phyloP scores from a whole-genome alignment of 2,329 filamentous ascomycete genomes.

The Neopestalotiopsis sp. region DNA sequence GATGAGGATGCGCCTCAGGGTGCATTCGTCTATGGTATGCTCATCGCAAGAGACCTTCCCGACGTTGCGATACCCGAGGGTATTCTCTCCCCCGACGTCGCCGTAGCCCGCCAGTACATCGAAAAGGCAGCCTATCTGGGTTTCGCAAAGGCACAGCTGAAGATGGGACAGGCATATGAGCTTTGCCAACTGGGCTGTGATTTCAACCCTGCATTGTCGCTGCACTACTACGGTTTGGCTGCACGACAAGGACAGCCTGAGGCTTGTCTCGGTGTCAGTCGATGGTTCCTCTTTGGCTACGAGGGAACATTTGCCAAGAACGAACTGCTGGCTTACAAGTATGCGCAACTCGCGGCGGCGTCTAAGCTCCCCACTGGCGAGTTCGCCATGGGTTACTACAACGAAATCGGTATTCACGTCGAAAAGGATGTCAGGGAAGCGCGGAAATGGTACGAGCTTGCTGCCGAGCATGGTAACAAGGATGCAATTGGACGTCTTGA shows the following conservation, averaged over 20 bases:
- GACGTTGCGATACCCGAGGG: constrained; percentile 80
- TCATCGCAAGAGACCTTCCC: constrained; percentile 87
- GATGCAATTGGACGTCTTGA: constrained; percentile 85
- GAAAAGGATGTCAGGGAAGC: constrained; percentile 84
- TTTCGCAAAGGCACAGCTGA: constrained; percentile 94
- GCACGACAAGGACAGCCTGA: constrained; percentile 91
- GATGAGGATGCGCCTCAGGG: constrained; percentile 98
- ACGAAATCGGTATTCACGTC: constrained; percentile 94
- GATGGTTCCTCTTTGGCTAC: constrained; percentile 97
- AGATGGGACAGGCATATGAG: constrained; percentile 97
- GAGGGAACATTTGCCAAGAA: constrained; percentile 94
- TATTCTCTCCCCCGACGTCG: constrained; percentile 73
- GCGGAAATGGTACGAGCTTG: constrained; percentile 86
- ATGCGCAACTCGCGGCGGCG: constrained; percentile 84
- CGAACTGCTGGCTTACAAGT: constrained; percentile 89
- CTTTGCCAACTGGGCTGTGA: constrained; percentile 92
- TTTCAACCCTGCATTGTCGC: constrained; percentile 88
- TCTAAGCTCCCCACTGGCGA: constrained; percentile 87
- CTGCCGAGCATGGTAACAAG: constrained; percentile 88
- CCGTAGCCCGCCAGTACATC: constrained; percentile 81
- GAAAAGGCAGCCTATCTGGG: constrained; percentile 96
- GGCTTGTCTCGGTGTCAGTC: constrained; percentile 93
- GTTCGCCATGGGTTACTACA: constrained; percentile 96
- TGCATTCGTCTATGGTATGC: constrained; percentile 94
- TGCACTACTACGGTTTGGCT: constrained; percentile 95